phyloP scores from a whole-genome alignment of 2,329 filamentous ascomycete genomes.

The Trichocomaceae sp. region DNA sequence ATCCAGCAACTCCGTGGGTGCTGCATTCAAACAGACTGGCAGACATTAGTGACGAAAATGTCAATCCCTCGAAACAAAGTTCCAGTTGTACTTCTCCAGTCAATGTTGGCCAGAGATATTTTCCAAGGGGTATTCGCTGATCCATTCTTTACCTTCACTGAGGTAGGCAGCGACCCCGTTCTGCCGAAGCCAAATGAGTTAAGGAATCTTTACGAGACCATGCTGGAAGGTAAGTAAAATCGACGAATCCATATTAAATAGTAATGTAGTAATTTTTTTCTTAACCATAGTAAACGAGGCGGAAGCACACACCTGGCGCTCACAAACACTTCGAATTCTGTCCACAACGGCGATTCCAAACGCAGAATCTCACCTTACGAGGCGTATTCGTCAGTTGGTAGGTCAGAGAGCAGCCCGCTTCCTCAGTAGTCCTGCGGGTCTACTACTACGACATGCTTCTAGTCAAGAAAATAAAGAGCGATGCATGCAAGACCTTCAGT shows the following conservation, averaged over 20 bases:
- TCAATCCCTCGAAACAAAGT: too few relatives aligned
- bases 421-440: not conserved
- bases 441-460: slow-evolving; percentile 4
- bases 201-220: not conserved
- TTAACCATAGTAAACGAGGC: slow-evolving; percentile 12
- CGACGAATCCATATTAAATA: too few relatives aligned
- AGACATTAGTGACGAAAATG: not conserved
- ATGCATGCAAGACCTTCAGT: not conserved
- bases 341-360: not conserved
- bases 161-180: too few relatives aligned
- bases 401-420: not conserved
- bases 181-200: too few relatives aligned
- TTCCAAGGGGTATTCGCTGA: not conserved
- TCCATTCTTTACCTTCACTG: not conserved
- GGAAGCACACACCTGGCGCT: slow-evolving; percentile 19
- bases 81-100: too few relatives aligned
- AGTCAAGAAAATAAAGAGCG: not conserved
- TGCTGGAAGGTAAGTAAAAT: not conserved
- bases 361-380: not conserved
- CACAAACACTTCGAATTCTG: slow-evolving; percentile 17
- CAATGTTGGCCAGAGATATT: not conserved
- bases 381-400: not conserved
- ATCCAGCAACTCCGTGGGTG: not conserved
- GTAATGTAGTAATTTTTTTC: too few relatives aligned
- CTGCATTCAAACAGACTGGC: not conserved